A percentile compares a stretch with the other conserved stretches of the same genome.
Evolutionary conservation across 2,329 filamentous ascomycete genomes (phyloP).

Genomic region (Rachicladosporium sp.): DNA sequence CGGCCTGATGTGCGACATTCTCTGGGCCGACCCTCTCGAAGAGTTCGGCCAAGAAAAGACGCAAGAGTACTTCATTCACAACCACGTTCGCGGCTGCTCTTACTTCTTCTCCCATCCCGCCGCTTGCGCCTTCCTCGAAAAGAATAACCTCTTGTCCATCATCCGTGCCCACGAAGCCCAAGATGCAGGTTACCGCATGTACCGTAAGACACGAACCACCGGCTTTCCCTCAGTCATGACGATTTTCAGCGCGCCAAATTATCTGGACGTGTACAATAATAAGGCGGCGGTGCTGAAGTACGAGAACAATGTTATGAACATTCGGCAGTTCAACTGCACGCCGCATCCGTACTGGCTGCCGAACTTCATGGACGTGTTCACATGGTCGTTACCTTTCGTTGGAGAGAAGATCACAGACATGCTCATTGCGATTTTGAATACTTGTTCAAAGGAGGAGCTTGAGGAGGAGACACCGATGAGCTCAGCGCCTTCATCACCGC

Average conservation of each 20-base stretch:
- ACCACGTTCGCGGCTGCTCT: conserved; percentile 94
- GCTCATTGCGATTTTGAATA: conserved; percentile 96
- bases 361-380: conserved; percentile 99
- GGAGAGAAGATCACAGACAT: conserved; percentile 99
- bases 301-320: conserved; percentile 99
- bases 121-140: conserved; percentile 93
- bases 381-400: conserved; percentile 98
- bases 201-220: conserved; percentile 93
- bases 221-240: conserved; percentile 99
- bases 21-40: conserved; percentile 95
- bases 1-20: conserved; percentile 96
- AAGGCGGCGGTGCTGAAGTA: conserved; percentile 98
- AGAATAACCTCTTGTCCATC: conserved; percentile 94
- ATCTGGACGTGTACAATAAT: conserved; percentile 99
- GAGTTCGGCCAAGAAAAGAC: conserved; percentile 99
- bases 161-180: conserved; percentile 97
- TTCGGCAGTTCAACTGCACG: conserved; percentile 98
- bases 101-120: conserved; percentile 99
- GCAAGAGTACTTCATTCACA: conserved; percentile 93
- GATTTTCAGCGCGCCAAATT: conserved; percentile 98
- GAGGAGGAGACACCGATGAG: conserved; percentile 74
- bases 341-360: conserved; percentile 98
- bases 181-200: conserved; percentile 98
- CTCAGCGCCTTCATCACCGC: conserved; percentile 63
- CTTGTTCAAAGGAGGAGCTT: conserved; percentile 96